Evolutionary conservation across 768 basidiomycete genomes (phyloP).

Genomic region (Tricholoma furcatifolium): DNA sequence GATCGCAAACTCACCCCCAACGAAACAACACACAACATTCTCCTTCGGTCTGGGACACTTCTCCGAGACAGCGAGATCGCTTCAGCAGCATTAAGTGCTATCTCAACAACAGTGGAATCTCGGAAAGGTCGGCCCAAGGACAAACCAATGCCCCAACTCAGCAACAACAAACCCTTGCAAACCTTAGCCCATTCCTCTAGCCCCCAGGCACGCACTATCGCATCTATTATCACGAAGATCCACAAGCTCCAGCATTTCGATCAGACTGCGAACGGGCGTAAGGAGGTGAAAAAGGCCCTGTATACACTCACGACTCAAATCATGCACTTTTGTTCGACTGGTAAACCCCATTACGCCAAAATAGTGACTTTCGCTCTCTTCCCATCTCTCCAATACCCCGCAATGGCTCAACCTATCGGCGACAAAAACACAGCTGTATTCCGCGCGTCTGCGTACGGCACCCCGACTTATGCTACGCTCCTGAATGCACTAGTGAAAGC

Average conservation of each 20-base stretch:
- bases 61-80: slow-evolving; percentile 44
- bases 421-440: slow-evolving; percentile 29
- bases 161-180: slow-evolving; percentile 5
- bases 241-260: slow-evolving; percentile 5
- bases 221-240: neutral
- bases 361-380: slow-evolving; percentile 52
- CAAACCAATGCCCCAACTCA: neutral
- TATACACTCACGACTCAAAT: slow-evolving; percentile 55
- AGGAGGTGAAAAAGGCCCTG: slow-evolving; percentile 30
- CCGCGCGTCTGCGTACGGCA: slow-evolving; percentile 52
- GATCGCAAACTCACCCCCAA: slow-evolving; percentile 43
- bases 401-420: slow-evolving; percentile 21
- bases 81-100: slow-evolving; percentile 32
- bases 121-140: neutral
- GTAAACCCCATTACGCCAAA: slow-evolving; percentile 42
- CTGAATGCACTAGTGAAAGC: slow-evolving; percentile 61
- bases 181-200: neutral
- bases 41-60: slow-evolving; percentile 55
- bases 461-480: slow-evolving; percentile 56
- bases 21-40: slow-evolving; percentile 53
- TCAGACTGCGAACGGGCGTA: slow-evolving; percentile 4
- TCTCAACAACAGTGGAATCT: neutral
- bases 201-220: neutral
- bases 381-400: slow-evolving; percentile 44
- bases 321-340: slow-evolving; percentile 47